These are phyloP conservation scores for Penicillium sp. DNA, from an alignment of 2,329 filamentous ascomycete genomes.

Conservation along the genomic window DNA sequence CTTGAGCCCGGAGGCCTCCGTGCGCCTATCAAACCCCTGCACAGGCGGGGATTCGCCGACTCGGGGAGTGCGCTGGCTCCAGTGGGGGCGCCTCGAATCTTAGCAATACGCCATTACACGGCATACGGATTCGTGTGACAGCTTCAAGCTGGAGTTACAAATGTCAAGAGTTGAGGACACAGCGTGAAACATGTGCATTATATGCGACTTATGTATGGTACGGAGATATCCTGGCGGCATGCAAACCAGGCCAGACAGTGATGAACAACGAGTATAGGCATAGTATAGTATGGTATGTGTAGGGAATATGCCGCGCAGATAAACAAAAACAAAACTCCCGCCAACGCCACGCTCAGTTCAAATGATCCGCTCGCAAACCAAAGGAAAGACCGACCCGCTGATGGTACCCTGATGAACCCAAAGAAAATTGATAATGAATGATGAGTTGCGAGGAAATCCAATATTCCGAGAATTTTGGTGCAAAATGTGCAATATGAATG, in stretches of 20 bases:
- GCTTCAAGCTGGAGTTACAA: not conserved
- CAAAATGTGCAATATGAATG: not conserved
- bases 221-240: not conserved
- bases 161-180: not conserved
- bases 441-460: constrained; percentile 1
- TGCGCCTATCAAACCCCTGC: not conserved
- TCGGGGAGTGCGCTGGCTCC: not conserved
- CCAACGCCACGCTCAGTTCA: constrained; percentile 30
- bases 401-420: constrained; percentile 15
- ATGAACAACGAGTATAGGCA: not conserved
- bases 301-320: not conserved
- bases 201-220: not conserved
- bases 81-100: not conserved
- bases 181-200: not conserved
- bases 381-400: constrained; percentile 3
- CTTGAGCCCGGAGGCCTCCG: not conserved
- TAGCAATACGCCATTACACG: not conserved
- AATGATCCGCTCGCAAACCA: constrained; percentile 25
- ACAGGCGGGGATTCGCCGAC: not conserved
- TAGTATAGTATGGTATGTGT: not conserved
- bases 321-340: constrained; percentile 20
- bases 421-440: constrained; percentile 16
- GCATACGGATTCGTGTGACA: not conserved
- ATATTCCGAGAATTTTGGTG: not conserved
- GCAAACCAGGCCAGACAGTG: not conserved